Conservation (phyloP, 768 basidiomycete genomes). For the Gloeostereum incarnatum region DNA sequence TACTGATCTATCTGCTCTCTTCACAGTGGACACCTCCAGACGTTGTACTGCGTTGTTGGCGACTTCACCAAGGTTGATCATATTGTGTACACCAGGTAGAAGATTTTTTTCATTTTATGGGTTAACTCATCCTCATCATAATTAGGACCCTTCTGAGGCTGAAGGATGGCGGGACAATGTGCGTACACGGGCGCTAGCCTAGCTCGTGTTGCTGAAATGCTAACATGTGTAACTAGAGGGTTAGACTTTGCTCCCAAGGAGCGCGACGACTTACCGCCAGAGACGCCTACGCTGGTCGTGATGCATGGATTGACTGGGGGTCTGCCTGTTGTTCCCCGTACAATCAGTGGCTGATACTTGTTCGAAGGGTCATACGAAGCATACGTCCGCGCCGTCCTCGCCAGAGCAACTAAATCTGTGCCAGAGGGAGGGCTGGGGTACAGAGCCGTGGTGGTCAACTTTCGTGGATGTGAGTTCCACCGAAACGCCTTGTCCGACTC, state of each 20-base stretch:
- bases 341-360: not conserved
- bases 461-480: constrained; percentile 70
- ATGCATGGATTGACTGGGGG: constrained; percentile 10
- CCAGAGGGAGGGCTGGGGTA: constrained; percentile 84
- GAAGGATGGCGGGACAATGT: constrained; percentile 31
- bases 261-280: not conserved
- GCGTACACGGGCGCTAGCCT: constrained; percentile 6
- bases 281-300: constrained; percentile 20
- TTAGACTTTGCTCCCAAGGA: constrained; percentile 25
- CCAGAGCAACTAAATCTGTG: constrained; percentile 59
- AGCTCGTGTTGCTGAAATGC: not conserved
- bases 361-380: constrained; percentile 74
- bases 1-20: not conserved
- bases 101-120: not conserved
- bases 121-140: not conserved
- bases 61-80: constrained; percentile 25
- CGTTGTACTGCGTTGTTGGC: constrained; percentile 21
- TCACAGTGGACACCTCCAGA: constrained; percentile 27
- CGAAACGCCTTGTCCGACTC: constrained; percentile 3
- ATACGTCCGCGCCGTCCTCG: constrained; percentile 79
- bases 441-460: constrained; percentile 86
- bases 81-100: constrained; percentile 25
- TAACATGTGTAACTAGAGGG: constrained; percentile 15
- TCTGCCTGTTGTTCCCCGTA: not conserved
- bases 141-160: constrained; percentile 22